Conservation (phyloP, 2,329 filamentous ascomycete species). For the Beauveria bassiana region DNA sequence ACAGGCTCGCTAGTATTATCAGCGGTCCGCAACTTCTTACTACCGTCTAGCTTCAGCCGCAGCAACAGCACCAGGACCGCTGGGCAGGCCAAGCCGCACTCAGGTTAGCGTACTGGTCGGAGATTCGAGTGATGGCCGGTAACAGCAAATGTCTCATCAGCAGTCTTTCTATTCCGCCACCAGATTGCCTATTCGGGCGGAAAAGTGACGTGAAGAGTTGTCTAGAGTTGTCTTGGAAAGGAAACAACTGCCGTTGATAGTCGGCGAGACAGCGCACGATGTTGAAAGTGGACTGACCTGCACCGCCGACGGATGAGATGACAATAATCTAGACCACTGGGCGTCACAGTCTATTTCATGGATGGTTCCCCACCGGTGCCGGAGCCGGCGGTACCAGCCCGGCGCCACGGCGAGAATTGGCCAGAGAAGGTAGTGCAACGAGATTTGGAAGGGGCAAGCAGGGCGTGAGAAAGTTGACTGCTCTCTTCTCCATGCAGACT, state of each 20-base stretch:
- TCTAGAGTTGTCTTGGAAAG: too few species aligned
- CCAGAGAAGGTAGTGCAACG: neutral
- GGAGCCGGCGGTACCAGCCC: slow-evolving; percentile 4
- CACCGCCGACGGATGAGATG: too few species aligned
- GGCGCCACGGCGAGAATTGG: neutral
- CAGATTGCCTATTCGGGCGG: neutral
- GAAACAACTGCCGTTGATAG: neutral
- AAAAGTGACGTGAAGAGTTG: neutral
- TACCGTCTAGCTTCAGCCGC: too few species aligned
- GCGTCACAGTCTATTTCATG: neutral
- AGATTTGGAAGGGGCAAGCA: neutral
- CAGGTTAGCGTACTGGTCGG: neutral
- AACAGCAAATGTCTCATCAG: too few species aligned
- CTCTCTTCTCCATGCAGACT: neutral
- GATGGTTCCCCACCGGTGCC: slow-evolving; percentile 1
- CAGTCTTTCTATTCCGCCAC: neutral
- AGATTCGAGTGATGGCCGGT: too few species aligned
- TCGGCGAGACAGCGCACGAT: neutral
- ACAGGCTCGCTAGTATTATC: neutral
- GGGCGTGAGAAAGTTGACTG: neutral
- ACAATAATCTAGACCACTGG: neutral
- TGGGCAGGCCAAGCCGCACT: neutral
- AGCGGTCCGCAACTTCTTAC: neutral
- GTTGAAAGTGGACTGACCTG: neutral
- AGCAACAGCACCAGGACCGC: neutral